These are phyloP conservation scores for Cystofilobasidium capitatum DNA, from an alignment of 768 basidiomycete species.

Conservation along the genomic window DNA sequence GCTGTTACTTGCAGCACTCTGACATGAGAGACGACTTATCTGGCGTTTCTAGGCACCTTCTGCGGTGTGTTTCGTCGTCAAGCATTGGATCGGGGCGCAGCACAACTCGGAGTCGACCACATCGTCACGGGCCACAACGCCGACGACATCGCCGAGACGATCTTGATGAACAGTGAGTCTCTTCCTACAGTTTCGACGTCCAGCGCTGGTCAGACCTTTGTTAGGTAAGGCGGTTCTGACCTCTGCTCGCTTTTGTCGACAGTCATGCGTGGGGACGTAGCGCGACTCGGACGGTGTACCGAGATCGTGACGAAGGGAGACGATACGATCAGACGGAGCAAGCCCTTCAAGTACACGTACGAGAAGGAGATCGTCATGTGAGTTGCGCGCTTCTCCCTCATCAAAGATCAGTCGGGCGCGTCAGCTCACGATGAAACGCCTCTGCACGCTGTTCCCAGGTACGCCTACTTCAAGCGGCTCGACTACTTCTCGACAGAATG, in stretches of 20 bases:
- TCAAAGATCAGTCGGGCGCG: not conserved
- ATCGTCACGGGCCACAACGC: slow-evolving; percentile 99
- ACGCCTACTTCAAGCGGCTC: slow-evolving; percentile 83
- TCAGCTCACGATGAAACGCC: not conserved
- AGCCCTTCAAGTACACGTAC: slow-evolving; percentile 99
- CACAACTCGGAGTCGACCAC: slow-evolving; percentile 79
- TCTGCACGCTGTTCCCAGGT: slow-evolving; percentile 49
- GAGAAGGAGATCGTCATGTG: slow-evolving; percentile 99
- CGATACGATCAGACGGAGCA: slow-evolving; percentile 89
- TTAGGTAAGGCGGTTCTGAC: not conserved
- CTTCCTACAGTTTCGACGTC: not conserved
- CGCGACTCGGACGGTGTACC: slow-evolving; percentile 85
- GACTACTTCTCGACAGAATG: slow-evolving; percentile 99
- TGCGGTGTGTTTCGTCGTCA: slow-evolving; percentile 96
- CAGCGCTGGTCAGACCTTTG: not conserved
- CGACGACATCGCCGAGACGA: slow-evolving; percentile 97
- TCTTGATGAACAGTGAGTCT: slow-evolving; percentile 89
- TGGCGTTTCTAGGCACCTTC: slow-evolving; percentile 54
- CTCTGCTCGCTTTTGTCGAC: not conserved
- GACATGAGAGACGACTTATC: not conserved
- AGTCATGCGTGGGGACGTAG: slow-evolving; percentile 98
- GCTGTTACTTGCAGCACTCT: not conserved
- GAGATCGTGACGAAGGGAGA: slow-evolving; percentile 90
- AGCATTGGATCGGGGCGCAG: slow-evolving; percentile 88
- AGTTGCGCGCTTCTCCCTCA: slow-evolving; percentile 31